Conservation (phyloP, 106 monocot genomes). For the Xerophyta viscosa region DNA sequence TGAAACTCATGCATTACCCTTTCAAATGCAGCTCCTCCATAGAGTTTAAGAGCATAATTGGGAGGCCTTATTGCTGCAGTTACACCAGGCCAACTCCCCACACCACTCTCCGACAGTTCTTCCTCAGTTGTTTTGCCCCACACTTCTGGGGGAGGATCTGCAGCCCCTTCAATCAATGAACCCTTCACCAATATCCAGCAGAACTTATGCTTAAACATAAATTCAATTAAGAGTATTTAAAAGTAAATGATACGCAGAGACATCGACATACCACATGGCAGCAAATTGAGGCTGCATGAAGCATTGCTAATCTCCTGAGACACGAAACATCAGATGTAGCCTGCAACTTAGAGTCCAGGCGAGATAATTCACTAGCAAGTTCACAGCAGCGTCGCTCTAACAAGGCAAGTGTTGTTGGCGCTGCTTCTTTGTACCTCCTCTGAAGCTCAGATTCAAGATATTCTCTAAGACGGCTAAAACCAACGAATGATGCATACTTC, state of each 20-base stretch:
- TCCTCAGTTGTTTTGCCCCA: slow-evolving; percentile 87
- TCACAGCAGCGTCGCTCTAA: slow-evolving; percentile 84
- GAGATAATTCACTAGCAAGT: slow-evolving; percentile 51
- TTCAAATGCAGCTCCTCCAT: slow-evolving; percentile 99
- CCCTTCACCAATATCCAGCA: slow-evolving; percentile 32
- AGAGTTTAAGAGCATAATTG: slow-evolving; percentile 68
- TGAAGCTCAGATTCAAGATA: slow-evolving; percentile 89
- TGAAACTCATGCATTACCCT: slow-evolving; percentile 96
- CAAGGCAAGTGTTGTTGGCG: slow-evolving; percentile 90
- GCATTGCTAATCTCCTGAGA: slow-evolving; percentile 80
- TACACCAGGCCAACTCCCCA: slow-evolving; percentile 91
- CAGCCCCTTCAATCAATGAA: slow-evolving; percentile 83
- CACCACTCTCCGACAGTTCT: slow-evolving; percentile 75
- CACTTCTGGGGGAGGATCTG: slow-evolving; percentile 94
- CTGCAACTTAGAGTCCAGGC: slow-evolving; percentile 71
- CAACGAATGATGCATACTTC: slow-evolving; percentile 71
- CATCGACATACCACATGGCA: slow-evolving; percentile 71
- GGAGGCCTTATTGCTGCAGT: slow-evolving; percentile 51
- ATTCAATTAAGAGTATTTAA: too few relatives aligned
- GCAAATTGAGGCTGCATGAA: slow-evolving; percentile 81
- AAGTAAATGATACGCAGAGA: too few relatives aligned
- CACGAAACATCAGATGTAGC: slow-evolving; percentile 80
- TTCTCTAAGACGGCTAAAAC: slow-evolving; percentile 67
- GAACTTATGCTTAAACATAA: too few relatives aligned
- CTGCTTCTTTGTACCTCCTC: slow-evolving; percentile 91